Evolutionary conservation across 2,329 filamentous ascomycete species (phyloP).

Genomic region (Colletotrichum liaoningense): DNA sequence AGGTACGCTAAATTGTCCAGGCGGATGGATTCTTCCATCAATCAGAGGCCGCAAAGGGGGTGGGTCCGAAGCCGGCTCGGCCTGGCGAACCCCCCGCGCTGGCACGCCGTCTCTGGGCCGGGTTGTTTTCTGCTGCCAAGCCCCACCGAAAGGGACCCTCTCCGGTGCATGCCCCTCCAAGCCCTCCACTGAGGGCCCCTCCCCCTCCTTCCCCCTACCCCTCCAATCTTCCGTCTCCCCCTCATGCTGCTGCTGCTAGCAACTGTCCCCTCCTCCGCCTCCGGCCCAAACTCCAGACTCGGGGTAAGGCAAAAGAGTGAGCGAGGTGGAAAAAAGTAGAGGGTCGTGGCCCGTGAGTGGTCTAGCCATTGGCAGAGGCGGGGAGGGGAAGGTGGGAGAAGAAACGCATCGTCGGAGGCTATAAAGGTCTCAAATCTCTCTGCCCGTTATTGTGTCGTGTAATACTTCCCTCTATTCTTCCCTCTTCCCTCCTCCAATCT

Average conservation of each 20-base stretch:
- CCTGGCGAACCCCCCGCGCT: constrained; percentile 18
- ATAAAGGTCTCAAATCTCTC: constrained; percentile 20
- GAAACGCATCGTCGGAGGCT: constrained; percentile 14
- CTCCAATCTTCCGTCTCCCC: constrained; percentile 13
- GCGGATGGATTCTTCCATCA: constrained; percentile 45
- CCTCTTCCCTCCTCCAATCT: background rate
- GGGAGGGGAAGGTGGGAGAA: background rate
- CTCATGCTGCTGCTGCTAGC: background rate
- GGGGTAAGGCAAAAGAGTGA: constrained; percentile 22
- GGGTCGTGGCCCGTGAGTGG: constrained; percentile 16
- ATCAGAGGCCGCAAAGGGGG: constrained; percentile 38
- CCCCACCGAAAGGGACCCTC: constrained; percentile 31
- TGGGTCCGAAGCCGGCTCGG: constrained; percentile 23
- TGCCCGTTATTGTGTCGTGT: background rate
- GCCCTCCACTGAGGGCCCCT: constrained; percentile 6
- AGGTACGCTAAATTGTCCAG: background rate
- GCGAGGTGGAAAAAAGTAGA: constrained; percentile 14
- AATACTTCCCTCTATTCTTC: background rate
- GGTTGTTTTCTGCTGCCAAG: constrained; percentile 16
- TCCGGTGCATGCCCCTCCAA: constrained; percentile 34
- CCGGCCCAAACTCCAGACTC: constrained; percentile 21
- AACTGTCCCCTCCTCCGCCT: constrained; percentile 7
- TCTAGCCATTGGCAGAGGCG: constrained; percentile 7
- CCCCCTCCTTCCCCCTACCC: constrained; percentile 9
- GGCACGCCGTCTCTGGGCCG: constrained; percentile 22